Evolutionary conservation across 1,139 yeast genomes (phyloP), one percentile per base, ranked within the genome.

Genomic region (Martiniozyma asiatica): DNA sequence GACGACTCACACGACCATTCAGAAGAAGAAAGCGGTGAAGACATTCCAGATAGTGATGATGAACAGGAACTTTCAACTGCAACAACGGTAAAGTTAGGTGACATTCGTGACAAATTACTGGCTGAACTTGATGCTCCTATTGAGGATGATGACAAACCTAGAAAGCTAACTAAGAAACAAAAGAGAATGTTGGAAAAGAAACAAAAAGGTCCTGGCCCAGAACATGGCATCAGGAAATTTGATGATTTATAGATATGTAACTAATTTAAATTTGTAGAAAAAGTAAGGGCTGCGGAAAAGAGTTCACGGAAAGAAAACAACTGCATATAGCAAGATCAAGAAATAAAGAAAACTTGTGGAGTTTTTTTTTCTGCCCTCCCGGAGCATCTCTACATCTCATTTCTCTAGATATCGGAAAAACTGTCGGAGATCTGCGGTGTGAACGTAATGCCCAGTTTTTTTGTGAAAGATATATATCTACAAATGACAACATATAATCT

Each of bases 231-330:
- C 33, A 61, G 68, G 25, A 65, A 57, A 37, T 77, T 77, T 42
- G 84, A 75, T n/a, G 84, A 65, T 30, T 54, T 75, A 34, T 73
- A 56, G n/a, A n/a, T n/a, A n/a, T n/a, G n/a, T n/a, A n/a, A n/a
- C n/a, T n/a, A n/a, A n/a, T n/a, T n/a, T n/a, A n/a, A n/a, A n/a
- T n/a, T n/a, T n/a, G n/a, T n/a, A n/a, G n/a, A n/a, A n/a, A n/a
- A n/a, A n/a, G n/a, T n/a, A n/a, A n/a, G n/a, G n/a, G n/a, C n/a
- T n/a, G n/a, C n/a, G n/a, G n/a, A n/a, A n/a, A n/a, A n/a, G n/a
- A n/a, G n/a, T n/a, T n/a, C n/a, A n/a, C n/a, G n/a, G n/a, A n/a
- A n/a, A n/a, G n/a, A n/a, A n/a, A n/a, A n/a, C n/a, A n/a, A n/a
- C n/a, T n/a, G n/a, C n/a, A n/a, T n/a, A n/a, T n/a, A n/a, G n/a